Evolutionary conservation across 2,329 filamentous ascomycete species (phyloP).

Genomic region (Sclerotinia trifoliorum): DNA sequence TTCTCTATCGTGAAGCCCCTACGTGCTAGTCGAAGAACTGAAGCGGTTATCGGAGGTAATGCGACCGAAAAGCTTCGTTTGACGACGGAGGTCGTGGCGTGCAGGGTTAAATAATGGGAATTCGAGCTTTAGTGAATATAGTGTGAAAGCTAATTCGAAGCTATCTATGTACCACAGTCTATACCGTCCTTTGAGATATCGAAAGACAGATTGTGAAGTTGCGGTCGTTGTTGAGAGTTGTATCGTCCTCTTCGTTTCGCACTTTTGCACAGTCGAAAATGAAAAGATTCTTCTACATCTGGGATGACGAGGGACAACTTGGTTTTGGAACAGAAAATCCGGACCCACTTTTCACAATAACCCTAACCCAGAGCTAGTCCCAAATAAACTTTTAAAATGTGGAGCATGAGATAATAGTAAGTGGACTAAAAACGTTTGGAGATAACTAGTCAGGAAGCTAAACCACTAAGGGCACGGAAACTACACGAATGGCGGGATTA

Average conservation of each 20-base stretch:
- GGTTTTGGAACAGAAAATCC: slow-evolving; percentile 10
- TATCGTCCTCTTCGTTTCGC: slow-evolving; percentile 9
- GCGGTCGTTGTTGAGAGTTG: background rate
- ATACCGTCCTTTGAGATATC: background rate
- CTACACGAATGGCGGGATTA: background rate
- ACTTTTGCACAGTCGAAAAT: slow-evolving; percentile 17
- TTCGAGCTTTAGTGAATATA: background rate
- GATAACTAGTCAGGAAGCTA: background rate
- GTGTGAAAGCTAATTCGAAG: background rate
- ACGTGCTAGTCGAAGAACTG: background rate
- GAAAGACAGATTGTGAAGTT: background rate
- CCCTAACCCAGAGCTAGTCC: slow-evolving; percentile 12
- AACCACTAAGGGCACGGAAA: slow-evolving; percentile 8
- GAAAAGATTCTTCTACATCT: slow-evolving; percentile 21
- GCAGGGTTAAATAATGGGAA: background rate
- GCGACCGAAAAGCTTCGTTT: slow-evolving; percentile 16
- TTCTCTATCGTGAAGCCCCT: background rate
- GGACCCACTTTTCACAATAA: background rate
- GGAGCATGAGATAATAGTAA: background rate
- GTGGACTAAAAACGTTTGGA: slow-evolving; percentile 14
- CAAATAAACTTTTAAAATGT: background rate
- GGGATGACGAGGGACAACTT: slow-evolving; percentile 21
- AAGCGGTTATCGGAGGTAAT: background rate
- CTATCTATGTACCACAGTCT: background rate
- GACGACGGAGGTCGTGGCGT: background rate